A percentile compares a stretch with the other conserved stretches of the same genome.
phyloP scores from a whole-genome alignment of 306 rosid species.

The Vigna reflexopilosa region DNA sequence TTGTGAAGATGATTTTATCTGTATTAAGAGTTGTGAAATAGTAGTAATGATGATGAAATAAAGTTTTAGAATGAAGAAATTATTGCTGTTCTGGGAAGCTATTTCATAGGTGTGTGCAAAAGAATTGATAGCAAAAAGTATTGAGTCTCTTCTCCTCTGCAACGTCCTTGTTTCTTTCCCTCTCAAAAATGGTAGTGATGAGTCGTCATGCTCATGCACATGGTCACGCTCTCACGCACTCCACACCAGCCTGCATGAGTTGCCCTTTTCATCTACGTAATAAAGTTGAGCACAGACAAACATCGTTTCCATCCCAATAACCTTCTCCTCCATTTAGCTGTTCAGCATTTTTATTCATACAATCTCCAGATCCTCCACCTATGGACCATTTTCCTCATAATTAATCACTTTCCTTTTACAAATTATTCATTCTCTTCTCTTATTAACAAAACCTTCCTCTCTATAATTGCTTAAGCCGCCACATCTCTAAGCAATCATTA shows the following conservation, averaged over 20 bases:
- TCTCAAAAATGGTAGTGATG: slow-evolving; percentile 49
- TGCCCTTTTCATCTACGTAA: slow-evolving; percentile 67
- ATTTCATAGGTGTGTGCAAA: neutral
- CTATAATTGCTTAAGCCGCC: slow-evolving; percentile 39
- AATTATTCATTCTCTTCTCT: no score
- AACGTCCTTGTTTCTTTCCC: neutral
- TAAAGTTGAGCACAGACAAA: slow-evolving; percentile 47
- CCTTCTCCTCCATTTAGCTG: slow-evolving; percentile 8
- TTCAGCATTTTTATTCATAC: slow-evolving; percentile 5
- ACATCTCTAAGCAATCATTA: slow-evolving; percentile 44
- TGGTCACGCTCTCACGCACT: slow-evolving; percentile 33
- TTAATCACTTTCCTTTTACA: neutral
- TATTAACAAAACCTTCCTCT: neutral
- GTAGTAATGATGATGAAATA: no score
- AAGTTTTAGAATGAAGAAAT: no score
- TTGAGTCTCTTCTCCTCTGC: neutral
- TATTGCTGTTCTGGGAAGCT: no score
- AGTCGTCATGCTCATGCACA: slow-evolving; percentile 49
- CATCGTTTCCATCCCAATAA: slow-evolving; percentile 27
- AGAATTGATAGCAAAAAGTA: neutral
- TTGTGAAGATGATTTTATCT: no score
- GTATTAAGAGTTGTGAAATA: no score
- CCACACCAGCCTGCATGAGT: slow-evolving; percentile 66
- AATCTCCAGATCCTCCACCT: neutral
- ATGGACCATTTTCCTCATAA: slow-evolving; percentile 5